Percentiles rank a stretch among this genome's conserved stretches.
Conservation (phyloP, 768 basidiomycete species). For the Tephrocybe sp. region DNA sequence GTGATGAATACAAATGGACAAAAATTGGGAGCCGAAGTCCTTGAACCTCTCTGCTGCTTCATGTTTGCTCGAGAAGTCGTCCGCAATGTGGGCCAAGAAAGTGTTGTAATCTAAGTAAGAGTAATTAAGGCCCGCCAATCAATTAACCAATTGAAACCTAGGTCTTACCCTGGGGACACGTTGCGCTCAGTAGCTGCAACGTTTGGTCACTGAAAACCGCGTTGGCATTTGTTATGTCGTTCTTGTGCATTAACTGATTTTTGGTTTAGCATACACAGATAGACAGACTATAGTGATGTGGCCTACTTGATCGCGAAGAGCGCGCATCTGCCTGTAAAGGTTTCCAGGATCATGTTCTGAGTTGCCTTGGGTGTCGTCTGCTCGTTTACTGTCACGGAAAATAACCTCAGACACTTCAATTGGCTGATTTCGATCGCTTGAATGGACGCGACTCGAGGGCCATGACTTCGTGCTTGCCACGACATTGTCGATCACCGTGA, state of each 20-base stretch:
- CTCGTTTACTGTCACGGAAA: background rate
- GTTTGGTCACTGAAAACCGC: constrained; percentile 35
- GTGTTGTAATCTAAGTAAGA: constrained; percentile 32
- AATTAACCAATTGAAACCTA: background rate
- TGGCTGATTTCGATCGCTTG: background rate
- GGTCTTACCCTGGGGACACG: constrained; percentile 39
- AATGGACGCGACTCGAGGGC: too few relatives aligned
- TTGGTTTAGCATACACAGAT: background rate
- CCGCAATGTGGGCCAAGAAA: constrained; percentile 37
- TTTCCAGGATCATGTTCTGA: constrained; percentile 17
- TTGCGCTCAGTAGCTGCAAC: constrained; percentile 35
- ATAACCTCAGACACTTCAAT: background rate
- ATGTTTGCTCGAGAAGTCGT: constrained; percentile 39
- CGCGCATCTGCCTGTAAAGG: constrained; percentile 25
- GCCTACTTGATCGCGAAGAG: constrained; percentile 25
- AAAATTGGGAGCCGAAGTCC: constrained; percentile 35
- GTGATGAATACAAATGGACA: constrained; percentile 36
- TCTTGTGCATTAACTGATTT: constrained; percentile 23
- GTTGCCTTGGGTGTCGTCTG: background rate
- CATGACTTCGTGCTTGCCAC: background rate
- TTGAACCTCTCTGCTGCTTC: constrained; percentile 38
- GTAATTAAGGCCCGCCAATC: background rate
- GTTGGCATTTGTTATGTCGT: constrained; percentile 24
- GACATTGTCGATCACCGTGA: constrained; percentile 12
- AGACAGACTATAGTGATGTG: constrained; percentile 6